Conservation (phyloP, 805 yeast genomes). For the Candida odintsovae region DNA sequence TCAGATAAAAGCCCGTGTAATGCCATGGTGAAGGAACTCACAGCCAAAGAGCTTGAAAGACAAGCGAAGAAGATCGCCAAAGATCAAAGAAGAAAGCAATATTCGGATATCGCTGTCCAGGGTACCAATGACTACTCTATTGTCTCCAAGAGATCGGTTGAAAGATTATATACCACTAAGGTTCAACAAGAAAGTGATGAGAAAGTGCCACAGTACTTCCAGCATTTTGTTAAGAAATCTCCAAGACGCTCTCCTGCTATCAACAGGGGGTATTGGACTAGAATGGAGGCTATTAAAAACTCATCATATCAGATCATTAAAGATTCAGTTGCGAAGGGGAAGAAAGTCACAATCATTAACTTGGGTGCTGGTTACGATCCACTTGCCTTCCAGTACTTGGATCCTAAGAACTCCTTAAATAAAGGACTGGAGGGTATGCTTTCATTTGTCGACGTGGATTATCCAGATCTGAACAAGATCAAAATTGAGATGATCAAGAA, state of each 20-base stretch:
- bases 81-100: conserved; percentile 39
- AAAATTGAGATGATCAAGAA: conserved; percentile 48
- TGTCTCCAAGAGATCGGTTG: conserved; percentile 78
- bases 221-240: conserved; percentile 58
- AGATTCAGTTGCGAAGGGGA: conserved; percentile 17
- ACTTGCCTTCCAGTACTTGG: conserved; percentile 46
- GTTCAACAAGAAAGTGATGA: conserved; percentile 14
- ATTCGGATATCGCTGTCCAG: conserved; percentile 66
- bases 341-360: conserved; percentile 46
- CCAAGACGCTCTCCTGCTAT: conserved; percentile 74
- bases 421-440: conserved; percentile 26
- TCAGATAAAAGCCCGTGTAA: not conserved
- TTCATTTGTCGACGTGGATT: conserved; percentile 66
- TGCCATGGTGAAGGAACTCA: not conserved
- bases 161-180: conserved; percentile 42
- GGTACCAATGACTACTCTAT: conserved; percentile 82
- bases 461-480: conserved; percentile 56
- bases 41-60: conserved; percentile 3
- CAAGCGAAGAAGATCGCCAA: conserved; percentile 30
- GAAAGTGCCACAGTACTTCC: conserved; percentile 43
- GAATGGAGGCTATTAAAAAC: conserved; percentile 63
- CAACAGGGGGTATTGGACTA: conserved; percentile 77
- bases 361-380: conserved; percentile 79
- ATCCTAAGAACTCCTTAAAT: conserved; percentile 26
- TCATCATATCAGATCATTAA: conserved; percentile 42